phyloP scores from a whole-genome alignment of 768 basidiomycete genomes.

The Collybia nuda region DNA sequence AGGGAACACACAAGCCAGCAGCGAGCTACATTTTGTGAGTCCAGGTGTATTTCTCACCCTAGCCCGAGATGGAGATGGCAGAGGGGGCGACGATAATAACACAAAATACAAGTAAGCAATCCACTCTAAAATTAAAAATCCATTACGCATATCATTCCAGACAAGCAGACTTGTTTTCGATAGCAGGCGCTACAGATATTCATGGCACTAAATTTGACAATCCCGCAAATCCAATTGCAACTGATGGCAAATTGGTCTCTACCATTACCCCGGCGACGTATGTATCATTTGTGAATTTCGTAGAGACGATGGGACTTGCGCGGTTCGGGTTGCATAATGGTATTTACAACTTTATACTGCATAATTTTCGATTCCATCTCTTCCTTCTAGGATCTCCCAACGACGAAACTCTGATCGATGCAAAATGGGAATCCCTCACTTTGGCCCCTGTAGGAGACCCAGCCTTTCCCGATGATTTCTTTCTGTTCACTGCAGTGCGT shows the following conservation, averaged over 20 bases:
- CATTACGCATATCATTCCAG: conserved; percentile 24
- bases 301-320: conserved; percentile 52
- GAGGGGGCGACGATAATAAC: conserved; percentile 48
- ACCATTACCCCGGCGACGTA: conserved; percentile 54
- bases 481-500: conserved; percentile 62
- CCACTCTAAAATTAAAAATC: too few relatives aligned
- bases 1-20: conserved; percentile 49
- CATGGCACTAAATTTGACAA: conserved; percentile 54
- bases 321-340: conserved; percentile 68
- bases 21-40: conserved; percentile 59
- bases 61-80: conserved; percentile 59
- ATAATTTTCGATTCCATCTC: too few relatives aligned
- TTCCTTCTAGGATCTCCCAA: conserved; percentile 38
- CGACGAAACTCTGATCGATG: conserved; percentile 54
- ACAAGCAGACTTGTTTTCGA: conserved; percentile 59
- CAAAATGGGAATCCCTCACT: conserved; percentile 69
- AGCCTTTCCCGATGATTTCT: conserved; percentile 60
- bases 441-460: conserved; percentile 53
- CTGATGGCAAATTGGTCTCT: conserved; percentile 43
- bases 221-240: conserved; percentile 50
- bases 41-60: conserved; percentile 57
- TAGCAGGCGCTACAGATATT: conserved; percentile 60
- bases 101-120: conserved; percentile 51
- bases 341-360: conserved; percentile 15
- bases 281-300: conserved; percentile 53